Conservation (phyloP, 805 yeast genomes). For the Saturnispora sekii region DNA sequence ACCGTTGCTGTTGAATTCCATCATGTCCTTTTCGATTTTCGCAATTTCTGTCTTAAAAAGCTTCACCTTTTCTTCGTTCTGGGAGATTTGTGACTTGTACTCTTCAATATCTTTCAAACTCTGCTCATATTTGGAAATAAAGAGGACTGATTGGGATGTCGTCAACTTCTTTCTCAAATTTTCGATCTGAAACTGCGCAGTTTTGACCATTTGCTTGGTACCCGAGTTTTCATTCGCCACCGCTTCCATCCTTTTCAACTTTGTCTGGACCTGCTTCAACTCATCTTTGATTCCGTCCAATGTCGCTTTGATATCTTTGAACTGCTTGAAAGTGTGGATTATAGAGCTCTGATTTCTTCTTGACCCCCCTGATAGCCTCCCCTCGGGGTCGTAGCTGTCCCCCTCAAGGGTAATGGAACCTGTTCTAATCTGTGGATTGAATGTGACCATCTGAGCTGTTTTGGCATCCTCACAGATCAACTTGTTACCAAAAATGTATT, state of each 20-base stretch:
- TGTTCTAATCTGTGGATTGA: slow-evolving; percentile 69
- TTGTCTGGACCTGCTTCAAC: slow-evolving; percentile 30
- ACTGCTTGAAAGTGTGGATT: slow-evolving; percentile 56
- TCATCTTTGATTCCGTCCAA: slow-evolving; percentile 32
- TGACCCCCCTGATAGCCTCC: slow-evolving; percentile 94
- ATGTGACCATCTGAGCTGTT: slow-evolving; percentile 82
- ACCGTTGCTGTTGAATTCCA: slow-evolving; percentile 71
- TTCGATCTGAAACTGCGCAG: slow-evolving; percentile 50
- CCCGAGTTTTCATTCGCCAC: slow-evolving; percentile 41
- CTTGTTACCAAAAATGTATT: slow-evolving; percentile 84
- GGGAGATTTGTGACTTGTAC: slow-evolving; percentile 36
- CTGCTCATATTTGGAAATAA: slow-evolving; percentile 33
- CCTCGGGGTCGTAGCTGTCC: slow-evolving; percentile 92
- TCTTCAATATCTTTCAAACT: slow-evolving; percentile 25
- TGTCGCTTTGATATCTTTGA: slow-evolving; percentile 33
- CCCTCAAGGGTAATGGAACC: slow-evolving; percentile 88
- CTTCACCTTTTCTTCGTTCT: slow-evolving; percentile 30
- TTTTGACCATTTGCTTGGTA: slow-evolving; percentile 48
- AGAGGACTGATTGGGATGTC: slow-evolving; percentile 44
- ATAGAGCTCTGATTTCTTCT: slow-evolving; percentile 50
- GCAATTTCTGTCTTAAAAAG: slow-evolving; percentile 37
- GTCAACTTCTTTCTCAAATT: slow-evolving; percentile 45
- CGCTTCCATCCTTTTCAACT: slow-evolving; percentile 33
- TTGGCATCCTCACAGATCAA: slow-evolving; percentile 80
- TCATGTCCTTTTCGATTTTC: slow-evolving; percentile 62